Evolutionary conservation across 2,329 filamentous ascomycete genomes (phyloP), one percentile per base, ranked within the genome.

Genomic region (Emmonsiellopsis sp.): DNA sequence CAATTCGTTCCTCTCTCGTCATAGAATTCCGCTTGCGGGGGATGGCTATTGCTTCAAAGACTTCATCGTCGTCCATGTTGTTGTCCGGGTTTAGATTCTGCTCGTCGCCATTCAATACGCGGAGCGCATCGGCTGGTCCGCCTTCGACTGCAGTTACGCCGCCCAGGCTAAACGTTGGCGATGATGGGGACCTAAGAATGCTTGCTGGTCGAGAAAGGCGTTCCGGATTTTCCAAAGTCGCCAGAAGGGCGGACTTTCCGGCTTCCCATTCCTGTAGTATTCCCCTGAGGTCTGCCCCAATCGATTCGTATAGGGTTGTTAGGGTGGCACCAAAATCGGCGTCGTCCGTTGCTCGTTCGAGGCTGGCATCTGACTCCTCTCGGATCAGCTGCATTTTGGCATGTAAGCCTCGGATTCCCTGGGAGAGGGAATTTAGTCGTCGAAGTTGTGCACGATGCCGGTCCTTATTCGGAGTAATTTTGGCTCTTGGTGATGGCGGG

Each of bases 321-420:
- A 97, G 77, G 57, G 83, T 84, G 0, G 85, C 80, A 0, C 87
- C 88, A 13, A 95, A 79, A 59, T 95, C 87, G 3, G 83, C 82
- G 5, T 76, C 67, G 56, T 73, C 65, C 14, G 88, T 82, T 39
- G 87, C 83, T 61, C 86, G 83, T 62, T 95, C 87, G 32, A 95
- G 71, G 43, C 83, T 83, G 56, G 82, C 82, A 64, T 88, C 88
- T 0, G 90, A 94, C 68, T 96, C 90, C 68, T 98, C 93, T 49
- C 89, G 84, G 52, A 97, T 74, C 6, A 98, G 77, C 56, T 94
- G 90, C 74, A 98, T 83, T 69, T 97, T 98, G 37, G 93, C 93
- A 70, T 97, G 92, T 48, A 98, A 77, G 9, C 88, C 88, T 32
- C 91, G 85, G 56, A 97, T 95, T 13, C 90, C 91, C 53, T 90